Percentiles rank a stretch among this genome's conserved stretches.
Conservation (phyloP, 768 basidiomycete genomes). For the Lentinula sp. region DNA sequence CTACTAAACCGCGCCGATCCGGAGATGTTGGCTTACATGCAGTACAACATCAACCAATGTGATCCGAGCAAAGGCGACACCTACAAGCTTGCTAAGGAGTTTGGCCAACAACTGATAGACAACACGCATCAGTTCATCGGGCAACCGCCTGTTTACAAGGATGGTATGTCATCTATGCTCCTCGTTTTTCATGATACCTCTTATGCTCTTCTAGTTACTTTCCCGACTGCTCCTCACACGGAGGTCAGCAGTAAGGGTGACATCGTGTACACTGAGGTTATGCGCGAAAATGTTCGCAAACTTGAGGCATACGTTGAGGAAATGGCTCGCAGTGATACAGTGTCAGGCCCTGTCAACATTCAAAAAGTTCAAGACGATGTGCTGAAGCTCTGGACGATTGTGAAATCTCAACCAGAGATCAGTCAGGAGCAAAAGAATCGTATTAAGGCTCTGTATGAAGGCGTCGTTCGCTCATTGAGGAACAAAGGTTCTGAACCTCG, state of each 20-base stretch:
- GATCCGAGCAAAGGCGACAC: conserved; percentile 82
- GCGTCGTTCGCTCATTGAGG: conserved; percentile 89
- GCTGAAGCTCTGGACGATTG: conserved; percentile 93
- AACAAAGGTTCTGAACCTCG: conserved; percentile 60
- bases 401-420: conserved; percentile 95
- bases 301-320: conserved; percentile 97
- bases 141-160: conserved; percentile 89
- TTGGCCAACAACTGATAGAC: conserved; percentile 92
- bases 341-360: conserved; percentile 80
- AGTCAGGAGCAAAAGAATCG: conserved; percentile 95
- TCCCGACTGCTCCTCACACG: conserved; percentile 96
- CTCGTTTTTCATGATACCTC: conserved; percentile 4
- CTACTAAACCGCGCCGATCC: conserved; percentile 98
- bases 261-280: conserved; percentile 91
- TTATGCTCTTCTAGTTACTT: conserved; percentile 59
- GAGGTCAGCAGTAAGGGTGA: conserved; percentile 93
- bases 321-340: conserved; percentile 94
- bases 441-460: conserved; percentile 92
- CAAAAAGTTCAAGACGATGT: conserved; percentile 98
- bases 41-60: conserved; percentile 85
- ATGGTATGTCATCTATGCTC: conserved; percentile 55
- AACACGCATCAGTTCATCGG: conserved; percentile 84
- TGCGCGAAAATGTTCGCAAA: conserved; percentile 94
- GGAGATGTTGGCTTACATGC: conserved; percentile 89
- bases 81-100: conserved; percentile 93